Conservation (phyloP, 345 rosid species). For the Geranium rotundifolium region DNA sequence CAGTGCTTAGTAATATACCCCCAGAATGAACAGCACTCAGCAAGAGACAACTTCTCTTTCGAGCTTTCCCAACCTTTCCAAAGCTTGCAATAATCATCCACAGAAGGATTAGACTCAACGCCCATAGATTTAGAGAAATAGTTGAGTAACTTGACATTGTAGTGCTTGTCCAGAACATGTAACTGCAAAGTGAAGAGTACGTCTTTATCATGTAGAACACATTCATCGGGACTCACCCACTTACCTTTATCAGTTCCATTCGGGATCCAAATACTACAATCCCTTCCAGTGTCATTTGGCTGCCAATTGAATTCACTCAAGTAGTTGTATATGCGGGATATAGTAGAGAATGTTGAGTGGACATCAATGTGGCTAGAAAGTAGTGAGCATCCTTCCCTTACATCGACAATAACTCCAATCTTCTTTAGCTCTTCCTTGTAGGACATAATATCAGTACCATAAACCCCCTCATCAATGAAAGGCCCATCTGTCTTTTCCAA, state of each 20-base stretch:
- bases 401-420: constrained; percentile 38
- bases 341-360: constrained; percentile 29
- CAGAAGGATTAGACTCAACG: constrained; percentile 32
- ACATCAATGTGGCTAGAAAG: constrained; percentile 27
- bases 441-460: constrained; percentile 22
- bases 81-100: constrained; percentile 44
- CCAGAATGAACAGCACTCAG: constrained; percentile 67
- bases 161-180: constrained; percentile 41
- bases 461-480: constrained; percentile 52
- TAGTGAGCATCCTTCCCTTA: constrained; percentile 16
- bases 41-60: constrained; percentile 18
- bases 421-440: constrained; percentile 31
- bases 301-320: constrained; percentile 25
- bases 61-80: constrained; percentile 63
- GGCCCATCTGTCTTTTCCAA: constrained; percentile 54
- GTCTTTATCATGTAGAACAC: constrained; percentile 39
- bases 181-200: constrained; percentile 35
- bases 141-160: constrained; percentile 9
- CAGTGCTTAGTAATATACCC: constrained; percentile 14
- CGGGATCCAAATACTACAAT: constrained; percentile 44
- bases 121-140: constrained; percentile 32
- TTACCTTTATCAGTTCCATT: constrained; percentile 18
- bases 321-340: constrained; percentile 38
- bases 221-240: constrained; percentile 41
- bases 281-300: constrained; percentile 10